These are phyloP conservation scores for Mucor sp. DNA, from an alignment of 371 early-diverging fungal species.

Conservation along the genomic window DNA sequence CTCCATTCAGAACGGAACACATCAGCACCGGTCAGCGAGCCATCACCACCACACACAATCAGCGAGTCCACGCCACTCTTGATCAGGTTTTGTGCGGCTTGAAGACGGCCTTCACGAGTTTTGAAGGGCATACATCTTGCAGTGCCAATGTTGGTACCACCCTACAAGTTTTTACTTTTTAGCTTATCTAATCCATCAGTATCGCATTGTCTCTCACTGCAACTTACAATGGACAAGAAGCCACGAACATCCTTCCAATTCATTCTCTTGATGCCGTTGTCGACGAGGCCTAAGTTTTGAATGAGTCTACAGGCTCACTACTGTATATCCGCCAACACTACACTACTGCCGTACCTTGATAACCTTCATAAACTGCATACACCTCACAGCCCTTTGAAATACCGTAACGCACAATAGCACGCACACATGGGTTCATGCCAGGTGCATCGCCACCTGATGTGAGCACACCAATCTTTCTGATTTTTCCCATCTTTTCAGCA, in stretches of 20 bases:
- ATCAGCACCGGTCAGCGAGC: conserved; percentile 97
- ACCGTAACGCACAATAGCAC: conserved; percentile 91
- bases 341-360: conserved; percentile 69
- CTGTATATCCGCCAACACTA: neutral
- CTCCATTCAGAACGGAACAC: conserved; percentile 94
- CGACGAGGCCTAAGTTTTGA: conserved; percentile 90
- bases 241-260: conserved; percentile 91
- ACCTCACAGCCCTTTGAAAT: conserved; percentile 84
- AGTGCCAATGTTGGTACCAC: conserved; percentile 98
- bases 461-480: conserved; percentile 82
- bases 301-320: neutral
- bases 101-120: conserved; percentile 85
- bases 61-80: conserved; percentile 93
- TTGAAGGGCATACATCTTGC: conserved; percentile 93
- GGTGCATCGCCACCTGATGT: conserved; percentile 99
- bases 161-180: conserved; percentile 44
- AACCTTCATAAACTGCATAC: conserved; percentile 96
- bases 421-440: conserved; percentile 99
- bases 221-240: conserved; percentile 66
- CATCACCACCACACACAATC: conserved; percentile 99
- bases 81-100: conserved; percentile 88
- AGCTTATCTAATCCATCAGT: conserved; percentile 4
- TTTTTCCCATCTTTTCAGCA: conserved; percentile 6
- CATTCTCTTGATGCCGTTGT: conserved; percentile 82
- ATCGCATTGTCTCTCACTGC: neutral